Base-by-base conservation (phyloP, 2,329 filamentous ascomycete genomes). In the Corinectria fuckeliana region DNA sequence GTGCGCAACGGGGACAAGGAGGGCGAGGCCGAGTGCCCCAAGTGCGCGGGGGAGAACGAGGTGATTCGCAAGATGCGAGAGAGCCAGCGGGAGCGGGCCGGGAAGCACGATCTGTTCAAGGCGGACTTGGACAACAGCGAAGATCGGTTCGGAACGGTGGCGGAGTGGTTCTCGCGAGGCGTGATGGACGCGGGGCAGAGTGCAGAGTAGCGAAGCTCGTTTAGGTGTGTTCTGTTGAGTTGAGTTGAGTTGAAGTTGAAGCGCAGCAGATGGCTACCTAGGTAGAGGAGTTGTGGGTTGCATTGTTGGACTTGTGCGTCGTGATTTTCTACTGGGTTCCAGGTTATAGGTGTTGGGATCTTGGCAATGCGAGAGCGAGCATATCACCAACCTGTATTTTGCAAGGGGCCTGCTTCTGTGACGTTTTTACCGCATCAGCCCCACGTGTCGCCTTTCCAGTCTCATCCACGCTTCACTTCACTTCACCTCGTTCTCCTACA, bases 121-220 rank as follows among this genome's bases (percentile, higher is more conserved):
- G 86, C 90, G 60, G 92, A 93, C 67, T 76, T 99, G 64, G 87
- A 87, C 70, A 78, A 88, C 64, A 92, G 91, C 55, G 87, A 88
- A 36, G 93, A 97, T 76, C 85, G 91, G 51, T 97, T 98, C 75
- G 91, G 87, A n/a, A 94, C 92, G 2, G 86, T 98, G 56, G 92
- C 92, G 60, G 92, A 97, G 72, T 99, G 95, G 86, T 98, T 97
- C 81, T 94, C 93, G 1, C 82, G 93, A 57, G 94, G 95, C 1
- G 93, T 98, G 3, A 96, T 98, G 93, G 76, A 79, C 60, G 85
- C 82, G 23, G 81, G 71, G 16, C 72, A 75, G 60, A 74, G 69
- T 61, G 60, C 73, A 42, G 75, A 79, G 61, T 61, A 53, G 52
- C 47, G 42, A 63, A n/a, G n/a, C n/a, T n/a, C 55, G 36, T 36